These are phyloP conservation scores for Pyrenula massariospora DNA, from an alignment of 495 filamentous ascomycete genomes.

Conservation along the genomic window DNA sequence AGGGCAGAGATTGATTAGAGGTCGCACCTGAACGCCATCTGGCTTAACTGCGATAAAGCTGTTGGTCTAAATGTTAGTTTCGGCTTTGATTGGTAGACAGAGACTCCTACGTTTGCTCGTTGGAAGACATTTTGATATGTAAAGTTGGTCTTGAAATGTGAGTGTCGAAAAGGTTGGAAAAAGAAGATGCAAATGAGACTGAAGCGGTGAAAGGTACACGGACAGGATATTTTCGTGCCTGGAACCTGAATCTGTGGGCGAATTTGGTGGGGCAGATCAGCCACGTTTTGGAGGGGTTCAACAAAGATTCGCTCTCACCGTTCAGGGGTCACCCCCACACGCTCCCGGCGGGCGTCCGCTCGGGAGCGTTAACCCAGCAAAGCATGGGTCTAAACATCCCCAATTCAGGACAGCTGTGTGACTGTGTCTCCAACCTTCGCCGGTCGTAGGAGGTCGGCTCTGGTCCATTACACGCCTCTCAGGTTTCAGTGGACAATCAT, in stretches of 20 bases:
- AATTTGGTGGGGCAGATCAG: background rate
- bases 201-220: constrained; percentile 20
- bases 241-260: background rate
- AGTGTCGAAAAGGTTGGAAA: constrained; percentile 16
- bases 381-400: too few relatives aligned
- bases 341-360: background rate
- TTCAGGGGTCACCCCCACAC: background rate
- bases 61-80: constrained; percentile 32
- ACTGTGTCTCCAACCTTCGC: too few relatives aligned
- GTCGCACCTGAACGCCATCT: constrained; percentile 93
- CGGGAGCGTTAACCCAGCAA: too few relatives aligned
- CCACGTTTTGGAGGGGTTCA: background rate
- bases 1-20: too few relatives aligned
- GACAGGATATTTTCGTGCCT: background rate
- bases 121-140: constrained; percentile 56
- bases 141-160: constrained; percentile 14
- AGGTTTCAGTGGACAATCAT: too few relatives aligned
- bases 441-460: too few relatives aligned
- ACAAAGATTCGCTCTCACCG: background rate
- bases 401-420: too few relatives aligned
- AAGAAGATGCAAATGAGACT: constrained; percentile 10
- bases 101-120: constrained; percentile 78
- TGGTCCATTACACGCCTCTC: too few relatives aligned
- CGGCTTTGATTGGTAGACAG: constrained; percentile 15
- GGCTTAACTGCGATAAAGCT: constrained; percentile 99